A percentile compares a stretch with the other conserved stretches of the same genome.
Conservation (phyloP, 208 protist genomes). For the Trypanosoma cruzi region DNA sequence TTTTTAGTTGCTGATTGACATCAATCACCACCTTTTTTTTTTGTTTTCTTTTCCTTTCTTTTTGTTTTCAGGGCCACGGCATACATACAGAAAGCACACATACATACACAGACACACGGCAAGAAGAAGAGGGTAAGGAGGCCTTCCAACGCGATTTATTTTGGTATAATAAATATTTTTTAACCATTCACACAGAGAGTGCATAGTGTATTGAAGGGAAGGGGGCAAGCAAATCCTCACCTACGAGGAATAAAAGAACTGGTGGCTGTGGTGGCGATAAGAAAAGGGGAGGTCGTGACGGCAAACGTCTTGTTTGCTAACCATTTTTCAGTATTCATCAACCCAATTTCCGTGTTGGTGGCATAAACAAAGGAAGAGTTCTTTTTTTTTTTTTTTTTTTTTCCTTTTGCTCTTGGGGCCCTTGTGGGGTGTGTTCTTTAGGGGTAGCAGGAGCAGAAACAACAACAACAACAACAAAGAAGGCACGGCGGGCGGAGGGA, state of each 20-base stretch:
- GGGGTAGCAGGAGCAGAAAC: too few relatives aligned
- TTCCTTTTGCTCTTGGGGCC: too few relatives aligned
- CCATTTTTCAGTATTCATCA: not conserved
- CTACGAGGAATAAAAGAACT: not conserved
- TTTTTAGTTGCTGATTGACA: conserved; percentile 1
- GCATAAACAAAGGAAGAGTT: not conserved
- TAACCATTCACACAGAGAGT: not conserved
- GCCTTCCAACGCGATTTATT: not conserved
- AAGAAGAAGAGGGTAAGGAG: not conserved
- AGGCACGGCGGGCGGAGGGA: too few relatives aligned
- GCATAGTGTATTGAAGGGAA: not conserved
- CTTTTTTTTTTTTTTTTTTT: too few relatives aligned
- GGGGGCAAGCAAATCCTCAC: not conserved
- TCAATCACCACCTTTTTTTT: not conserved
- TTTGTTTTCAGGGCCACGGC: not conserved
- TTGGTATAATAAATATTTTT: not conserved
- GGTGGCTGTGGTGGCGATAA: not conserved
- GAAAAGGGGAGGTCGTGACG: not conserved
- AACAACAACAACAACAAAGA: too few relatives aligned
- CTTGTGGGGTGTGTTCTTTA: too few relatives aligned
- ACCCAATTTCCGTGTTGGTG: not conserved
- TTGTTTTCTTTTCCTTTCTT: conserved; percentile 17
- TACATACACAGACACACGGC: not conserved
- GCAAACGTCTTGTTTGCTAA: not conserved
- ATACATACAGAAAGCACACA: not conserved